Evolutionary conservation across 1,139 yeast species (phyloP).

Genomic region (Hyphopichia wangnamkhiaoensis): DNA sequence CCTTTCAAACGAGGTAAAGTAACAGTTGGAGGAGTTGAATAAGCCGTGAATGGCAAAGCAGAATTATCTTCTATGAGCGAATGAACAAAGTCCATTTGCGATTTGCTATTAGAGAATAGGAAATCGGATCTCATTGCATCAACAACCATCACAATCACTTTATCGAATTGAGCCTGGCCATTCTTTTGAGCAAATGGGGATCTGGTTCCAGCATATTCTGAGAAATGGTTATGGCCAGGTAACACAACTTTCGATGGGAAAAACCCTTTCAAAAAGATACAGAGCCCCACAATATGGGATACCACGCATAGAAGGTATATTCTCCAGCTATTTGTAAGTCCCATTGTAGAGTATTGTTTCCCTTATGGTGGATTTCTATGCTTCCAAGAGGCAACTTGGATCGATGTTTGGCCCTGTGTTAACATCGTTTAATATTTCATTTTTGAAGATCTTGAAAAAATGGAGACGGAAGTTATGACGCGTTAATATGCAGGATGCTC

Average conservation of each 20-base stretch:
- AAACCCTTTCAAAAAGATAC: conserved; percentile 75
- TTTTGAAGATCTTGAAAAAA: no score
- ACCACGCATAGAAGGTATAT: not conserved
- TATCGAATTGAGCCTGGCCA: conserved; percentile 55
- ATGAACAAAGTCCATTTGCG: conserved; percentile 67
- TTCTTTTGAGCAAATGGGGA: conserved; percentile 20
- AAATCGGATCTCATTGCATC: conserved; percentile 94
- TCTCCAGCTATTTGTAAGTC: not conserved
- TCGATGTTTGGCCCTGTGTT: no score
- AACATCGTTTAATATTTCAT: no score
- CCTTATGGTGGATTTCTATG: no score
- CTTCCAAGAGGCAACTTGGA: no score
- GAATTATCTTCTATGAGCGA: conserved; percentile 60
- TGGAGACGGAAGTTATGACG: no score
- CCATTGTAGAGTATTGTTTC: no score
- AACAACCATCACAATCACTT: conserved; percentile 77
- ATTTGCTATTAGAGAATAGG: conserved; percentile 61
- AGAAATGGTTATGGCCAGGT: conserved; percentile 51
- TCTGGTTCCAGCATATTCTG: conserved; percentile 9
- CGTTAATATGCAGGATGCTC: no score
- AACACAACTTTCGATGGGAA: conserved; percentile 83
- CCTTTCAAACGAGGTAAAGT: conserved; percentile 80
- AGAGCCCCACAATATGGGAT: conserved; percentile 48
- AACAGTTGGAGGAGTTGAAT: conserved; percentile 84
- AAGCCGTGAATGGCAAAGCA: conserved; percentile 89